Evolutionary conservation across 108 stramenopile genomes (phyloP).

Genomic region (Cyclotella atomus): DNA sequence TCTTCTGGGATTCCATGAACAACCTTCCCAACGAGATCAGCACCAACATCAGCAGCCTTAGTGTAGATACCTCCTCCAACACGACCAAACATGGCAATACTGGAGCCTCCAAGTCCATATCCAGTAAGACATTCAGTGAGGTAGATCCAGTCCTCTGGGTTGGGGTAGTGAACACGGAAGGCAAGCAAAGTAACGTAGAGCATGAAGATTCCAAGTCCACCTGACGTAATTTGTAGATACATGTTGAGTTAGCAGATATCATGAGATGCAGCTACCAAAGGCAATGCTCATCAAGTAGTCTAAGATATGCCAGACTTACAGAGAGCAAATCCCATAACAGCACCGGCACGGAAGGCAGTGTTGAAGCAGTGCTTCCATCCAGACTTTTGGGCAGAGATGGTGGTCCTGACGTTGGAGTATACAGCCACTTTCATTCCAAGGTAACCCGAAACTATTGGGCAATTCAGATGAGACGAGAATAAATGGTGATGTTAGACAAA

Average conservation of each 20-base stretch:
- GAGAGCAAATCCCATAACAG: slow-evolving; percentile 98
- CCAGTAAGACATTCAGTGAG: slow-evolving; percentile 96
- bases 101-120: slow-evolving; percentile 96
- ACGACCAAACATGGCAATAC: slow-evolving; percentile 99
- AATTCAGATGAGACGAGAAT: too few species aligned
- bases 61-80: slow-evolving; percentile 99
- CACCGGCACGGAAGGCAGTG: slow-evolving; percentile 97
- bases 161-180: slow-evolving; percentile 83
- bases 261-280: too few species aligned
- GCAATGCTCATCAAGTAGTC: background rate
- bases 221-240: background rate
- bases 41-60: slow-evolving; percentile 99
- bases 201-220: slow-evolving; percentile 90
- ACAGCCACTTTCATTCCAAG: slow-evolving; percentile 99
- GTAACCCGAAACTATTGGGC: slow-evolving; percentile 92
- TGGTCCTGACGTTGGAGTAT: slow-evolving; percentile 96
- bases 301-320: slow-evolving; percentile 46
- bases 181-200: slow-evolving; percentile 82
- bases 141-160: slow-evolving; percentile 82
- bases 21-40: slow-evolving; percentile 99
- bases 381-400: slow-evolving; percentile 87
- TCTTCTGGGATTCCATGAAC: slow-evolving; percentile 98
- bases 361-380: slow-evolving; percentile 92
- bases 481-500: too few species aligned
- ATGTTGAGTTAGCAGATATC: background rate